Evolutionary conservation across 2,329 filamentous ascomycete genomes (phyloP).

Genomic region (Ophiostoma sp.): DNA sequence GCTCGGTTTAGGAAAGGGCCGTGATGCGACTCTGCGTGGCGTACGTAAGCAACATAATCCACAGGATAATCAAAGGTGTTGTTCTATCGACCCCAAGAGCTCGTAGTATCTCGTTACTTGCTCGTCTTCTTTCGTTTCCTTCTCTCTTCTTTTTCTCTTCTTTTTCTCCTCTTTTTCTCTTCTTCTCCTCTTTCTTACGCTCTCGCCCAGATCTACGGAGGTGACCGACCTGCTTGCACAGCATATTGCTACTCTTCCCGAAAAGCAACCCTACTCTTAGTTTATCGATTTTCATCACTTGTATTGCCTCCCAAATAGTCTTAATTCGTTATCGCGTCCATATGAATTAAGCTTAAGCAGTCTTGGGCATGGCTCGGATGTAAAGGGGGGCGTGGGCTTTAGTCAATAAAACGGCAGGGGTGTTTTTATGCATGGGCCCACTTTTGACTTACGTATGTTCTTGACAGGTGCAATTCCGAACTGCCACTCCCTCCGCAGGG

Average conservation of each 20-base stretch:
- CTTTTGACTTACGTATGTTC: slow-evolving; percentile 19
- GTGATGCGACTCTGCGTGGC: not conserved
- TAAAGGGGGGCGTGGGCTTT: slow-evolving; percentile 10
- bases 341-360: slow-evolving; percentile 35
- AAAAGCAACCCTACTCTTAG: too few relatives aligned
- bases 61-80: too few relatives aligned
- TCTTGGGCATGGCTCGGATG: slow-evolving; percentile 28
- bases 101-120: not conserved
- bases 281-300: slow-evolving; percentile 3
- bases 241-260: too few relatives aligned
- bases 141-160: not conserved
- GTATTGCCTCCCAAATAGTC: not conserved
- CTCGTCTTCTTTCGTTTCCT: not conserved
- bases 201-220: not conserved
- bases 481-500: not conserved
- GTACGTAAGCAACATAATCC: not conserved
- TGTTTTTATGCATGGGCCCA: slow-evolving; percentile 5
- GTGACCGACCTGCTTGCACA: too few relatives aligned
- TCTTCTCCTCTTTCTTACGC: not conserved
- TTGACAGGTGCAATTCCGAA: slow-evolving; percentile 8
- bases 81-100: too few relatives aligned
- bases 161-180: too few relatives aligned
- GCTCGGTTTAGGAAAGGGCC: not conserved
- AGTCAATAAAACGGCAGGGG: not conserved
- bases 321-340: not conserved